Base-by-base conservation (phyloP, 139 green algal species). In the Monoraphidium neglectum region DNA sequence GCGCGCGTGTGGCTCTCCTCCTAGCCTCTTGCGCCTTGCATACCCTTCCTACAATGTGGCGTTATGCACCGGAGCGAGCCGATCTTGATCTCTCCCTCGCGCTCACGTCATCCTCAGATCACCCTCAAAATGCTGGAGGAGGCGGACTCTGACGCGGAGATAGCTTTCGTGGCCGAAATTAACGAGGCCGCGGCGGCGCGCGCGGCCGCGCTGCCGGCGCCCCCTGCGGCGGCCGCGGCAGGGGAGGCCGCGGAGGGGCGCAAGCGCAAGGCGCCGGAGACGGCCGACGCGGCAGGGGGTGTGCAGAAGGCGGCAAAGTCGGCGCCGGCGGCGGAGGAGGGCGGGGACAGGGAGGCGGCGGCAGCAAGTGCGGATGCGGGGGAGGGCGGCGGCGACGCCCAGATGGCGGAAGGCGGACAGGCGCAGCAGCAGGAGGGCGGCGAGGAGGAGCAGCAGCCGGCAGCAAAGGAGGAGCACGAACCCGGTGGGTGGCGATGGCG, bases 51-150 rank as follows among this genome's bases (percentile, higher is more conserved):
- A 6, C 26, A 28, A 35, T 23, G 12, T 65, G 30, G 2, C 47
- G 24, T 51, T 66, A 13, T 36, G 13, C 13, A 13, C 12, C 26
- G 10, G 12, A 12, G 13, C 30, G 26, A 12, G 13, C 23, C 33
- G 23, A 32, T 68, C n/a, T 68, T 68, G 61, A 15, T 21, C 57
- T n/a, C n/a, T n/a, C 0, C 53, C 62, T 56, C 73, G 72, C 63
- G 15, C 38, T 43, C 61, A 24, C 65, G 46, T 40, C 30, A 47
- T 4, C 30, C 16, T 13, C 30, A 26, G 28, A 47, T 80, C 21
- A 73, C 65, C 0, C 74, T 81, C 61, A 38, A 36, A 5, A 63
- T 75, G 51, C 69, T 81, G 35, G 74, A 84, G 46, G 76, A 68
- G 65, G 53, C 56, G 49, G 76, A 66, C 56, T 53, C 56, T 16